Evolutionary conservation across 1,284 basidiomycete genomes (phyloP).

Genomic region (Trichosporon sp.): DNA sequence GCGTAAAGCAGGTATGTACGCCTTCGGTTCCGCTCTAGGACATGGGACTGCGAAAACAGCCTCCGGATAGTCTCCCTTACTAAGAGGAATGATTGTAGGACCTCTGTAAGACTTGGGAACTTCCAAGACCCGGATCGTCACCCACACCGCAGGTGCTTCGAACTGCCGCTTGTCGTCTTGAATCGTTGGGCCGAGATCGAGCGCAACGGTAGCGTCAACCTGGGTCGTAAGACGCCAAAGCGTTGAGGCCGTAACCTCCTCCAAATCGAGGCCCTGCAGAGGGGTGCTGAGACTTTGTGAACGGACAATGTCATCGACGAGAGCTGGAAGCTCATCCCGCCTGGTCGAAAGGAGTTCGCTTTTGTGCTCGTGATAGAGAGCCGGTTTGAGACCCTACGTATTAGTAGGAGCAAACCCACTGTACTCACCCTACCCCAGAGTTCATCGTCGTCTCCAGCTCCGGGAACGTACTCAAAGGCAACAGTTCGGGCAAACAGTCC

Average conservation of each 20-base stretch:
- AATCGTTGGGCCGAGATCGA: conserved; percentile 29
- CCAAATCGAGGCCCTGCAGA: neutral
- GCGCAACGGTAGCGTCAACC: conserved; percentile 20
- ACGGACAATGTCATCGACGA: conserved; percentile 32
- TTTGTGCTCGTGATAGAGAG: conserved; percentile 37
- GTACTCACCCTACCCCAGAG: conserved; percentile 45
- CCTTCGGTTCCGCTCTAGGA: conserved; percentile 26
- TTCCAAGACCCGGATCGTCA: conserved; percentile 25
- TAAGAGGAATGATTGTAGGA: conserved; percentile 8
- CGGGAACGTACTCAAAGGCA: conserved; percentile 49
- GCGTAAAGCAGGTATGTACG: conserved; percentile 19
- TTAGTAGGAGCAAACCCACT: conserved; percentile 3
- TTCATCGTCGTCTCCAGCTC: conserved; percentile 51
- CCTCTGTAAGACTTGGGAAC: conserved; percentile 24
- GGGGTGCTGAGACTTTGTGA: neutral
- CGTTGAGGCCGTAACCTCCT: neutral
- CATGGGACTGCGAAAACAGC: conserved; percentile 23
- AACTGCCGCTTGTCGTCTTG: conserved; percentile 2
- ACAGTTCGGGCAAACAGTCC: conserved; percentile 29
- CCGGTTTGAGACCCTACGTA: conserved; percentile 40
- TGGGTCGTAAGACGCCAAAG: neutral
- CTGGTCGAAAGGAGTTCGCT: conserved; percentile 26
- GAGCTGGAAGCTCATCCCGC: conserved; percentile 35
- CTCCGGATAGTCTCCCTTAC: neutral
- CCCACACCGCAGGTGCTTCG: neutral